These are phyloP conservation scores for Suillus decipiens DNA, from an alignment of 768 basidiomycete genomes.

Conservation along the genomic window DNA sequence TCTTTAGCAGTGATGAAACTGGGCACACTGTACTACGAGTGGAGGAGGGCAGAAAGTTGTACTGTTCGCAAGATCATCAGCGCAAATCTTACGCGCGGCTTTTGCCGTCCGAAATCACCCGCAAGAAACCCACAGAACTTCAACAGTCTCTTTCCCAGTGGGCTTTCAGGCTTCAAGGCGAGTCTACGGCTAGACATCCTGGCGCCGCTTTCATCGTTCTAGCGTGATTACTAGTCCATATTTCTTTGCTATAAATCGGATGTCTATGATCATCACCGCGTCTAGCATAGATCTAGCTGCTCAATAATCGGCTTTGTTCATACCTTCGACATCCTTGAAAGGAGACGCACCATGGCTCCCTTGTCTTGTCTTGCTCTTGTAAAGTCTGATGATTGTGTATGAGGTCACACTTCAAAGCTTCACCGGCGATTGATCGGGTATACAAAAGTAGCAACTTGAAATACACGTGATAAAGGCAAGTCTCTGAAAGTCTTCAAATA, in stretches of 20 bases:
- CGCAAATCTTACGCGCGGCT: conserved; percentile 9
- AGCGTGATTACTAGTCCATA: neutral
- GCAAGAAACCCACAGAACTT: neutral
- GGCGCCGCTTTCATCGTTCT: neutral
- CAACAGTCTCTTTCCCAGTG: neutral
- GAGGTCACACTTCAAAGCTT: too few species aligned
- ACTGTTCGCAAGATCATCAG: neutral
- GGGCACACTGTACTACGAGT: neutral
- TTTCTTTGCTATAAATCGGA: neutral
- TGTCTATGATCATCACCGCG: neutral
- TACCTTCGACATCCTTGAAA: neutral
- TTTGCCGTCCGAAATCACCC: conserved; percentile 17
- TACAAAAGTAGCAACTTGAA: conserved; percentile 10
- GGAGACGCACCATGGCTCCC: neutral
- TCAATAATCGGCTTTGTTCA: neutral
- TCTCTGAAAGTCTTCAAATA: neutral
- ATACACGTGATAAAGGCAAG: conserved; percentile 32
- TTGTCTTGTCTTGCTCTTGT: conserved; percentile 6
- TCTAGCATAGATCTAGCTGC: neutral
- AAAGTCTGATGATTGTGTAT: neutral
- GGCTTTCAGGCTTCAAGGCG: neutral
- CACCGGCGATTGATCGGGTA: conserved; percentile 9
- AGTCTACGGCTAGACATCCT: neutral
- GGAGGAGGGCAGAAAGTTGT: neutral
- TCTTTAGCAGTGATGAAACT: neutral